These are phyloP conservation scores for Acacia crassicarpa DNA, from an alignment of 306 rosid species.

Conservation along the genomic window DNA sequence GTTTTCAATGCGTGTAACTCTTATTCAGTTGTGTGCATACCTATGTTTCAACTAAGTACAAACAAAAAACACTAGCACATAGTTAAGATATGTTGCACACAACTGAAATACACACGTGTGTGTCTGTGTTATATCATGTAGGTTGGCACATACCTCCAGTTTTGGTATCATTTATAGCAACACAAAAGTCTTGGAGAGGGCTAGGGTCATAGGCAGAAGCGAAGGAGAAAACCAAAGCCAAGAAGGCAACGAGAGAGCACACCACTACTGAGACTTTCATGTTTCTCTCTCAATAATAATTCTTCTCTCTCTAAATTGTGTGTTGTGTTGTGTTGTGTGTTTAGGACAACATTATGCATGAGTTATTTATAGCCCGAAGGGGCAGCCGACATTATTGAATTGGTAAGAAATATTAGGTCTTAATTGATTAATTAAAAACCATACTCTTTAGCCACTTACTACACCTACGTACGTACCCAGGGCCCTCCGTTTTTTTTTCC, in stretches of 20 bases:
- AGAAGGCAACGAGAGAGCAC: background rate
- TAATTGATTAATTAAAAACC: background rate
- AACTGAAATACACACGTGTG: too few species aligned
- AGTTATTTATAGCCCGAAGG: too few species aligned
- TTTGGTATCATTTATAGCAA: conserved; percentile 36
- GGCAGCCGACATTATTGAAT: too few species aligned
- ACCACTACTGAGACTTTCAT: conserved; percentile 4
- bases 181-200: conserved; percentile 44
- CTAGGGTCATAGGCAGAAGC: conserved; percentile 43
- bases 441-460: background rate
- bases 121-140: too few species aligned
- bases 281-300: background rate
- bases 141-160: conserved; percentile 23
- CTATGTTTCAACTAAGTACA: too few species aligned
- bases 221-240: conserved; percentile 29
- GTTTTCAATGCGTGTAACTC: too few species aligned
- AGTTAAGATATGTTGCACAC: too few species aligned
- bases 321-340: background rate
- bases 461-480: background rate
- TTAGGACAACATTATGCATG: too few species aligned
- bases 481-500: background rate
- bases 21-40: too few species aligned
- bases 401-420: too few species aligned
- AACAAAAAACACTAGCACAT: too few species aligned
- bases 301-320: background rate